Conservation (phyloP, 495 filamentous ascomycete genomes). For the Neurospora sp. region DNA sequence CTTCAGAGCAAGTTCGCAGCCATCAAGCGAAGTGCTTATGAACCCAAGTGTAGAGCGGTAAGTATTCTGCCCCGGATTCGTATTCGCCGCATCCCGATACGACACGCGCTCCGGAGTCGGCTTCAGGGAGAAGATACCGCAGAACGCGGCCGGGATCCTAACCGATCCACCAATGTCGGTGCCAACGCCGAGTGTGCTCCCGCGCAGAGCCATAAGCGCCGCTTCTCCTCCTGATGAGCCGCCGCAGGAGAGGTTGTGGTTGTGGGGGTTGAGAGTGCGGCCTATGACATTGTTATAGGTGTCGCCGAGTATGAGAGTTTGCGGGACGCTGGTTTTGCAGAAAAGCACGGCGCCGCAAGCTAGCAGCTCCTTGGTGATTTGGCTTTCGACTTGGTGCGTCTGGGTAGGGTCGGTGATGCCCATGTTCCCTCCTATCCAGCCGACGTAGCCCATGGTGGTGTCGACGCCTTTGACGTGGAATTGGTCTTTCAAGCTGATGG, state of each 20-base stretch:
- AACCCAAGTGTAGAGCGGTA: conserved; percentile 20
- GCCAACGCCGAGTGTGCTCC: conserved; percentile 35
- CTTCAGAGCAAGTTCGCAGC: conserved; percentile 25
- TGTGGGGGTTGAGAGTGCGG: conserved; percentile 52
- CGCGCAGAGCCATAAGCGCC: conserved; percentile 35
- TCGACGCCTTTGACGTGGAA: conserved; percentile 53
- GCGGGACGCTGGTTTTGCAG: conserved; percentile 55
- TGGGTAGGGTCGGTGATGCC: conserved; percentile 44
- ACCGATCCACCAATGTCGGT: conserved; percentile 68
- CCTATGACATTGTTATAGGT: conserved; percentile 58
- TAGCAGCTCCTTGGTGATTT: conserved; percentile 28
- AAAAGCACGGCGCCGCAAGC: conserved; percentile 45
- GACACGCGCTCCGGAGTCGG: conserved; percentile 50
- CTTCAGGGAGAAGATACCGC: conserved; percentile 50
- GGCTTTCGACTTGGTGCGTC: conserved; percentile 38
- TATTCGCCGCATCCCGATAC: conserved; percentile 18
- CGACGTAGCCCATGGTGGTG: conserved; percentile 26
- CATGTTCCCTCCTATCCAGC: conserved; percentile 32
- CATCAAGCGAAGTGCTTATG: conserved; percentile 14
- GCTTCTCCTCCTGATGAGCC: conserved; percentile 54
- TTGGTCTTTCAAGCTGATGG: conserved; percentile 55
- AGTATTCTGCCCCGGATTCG: conserved; percentile 27
- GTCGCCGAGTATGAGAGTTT: conserved; percentile 43
- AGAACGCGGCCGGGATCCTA: conserved; percentile 49
- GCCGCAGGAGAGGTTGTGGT: conserved; percentile 48